A percentile compares a stretch with the other conserved stretches of the same genome.
phyloP scores from a whole-genome alignment of 2,329 filamentous ascomycete genomes.

The Diaporthe capsici region DNA sequence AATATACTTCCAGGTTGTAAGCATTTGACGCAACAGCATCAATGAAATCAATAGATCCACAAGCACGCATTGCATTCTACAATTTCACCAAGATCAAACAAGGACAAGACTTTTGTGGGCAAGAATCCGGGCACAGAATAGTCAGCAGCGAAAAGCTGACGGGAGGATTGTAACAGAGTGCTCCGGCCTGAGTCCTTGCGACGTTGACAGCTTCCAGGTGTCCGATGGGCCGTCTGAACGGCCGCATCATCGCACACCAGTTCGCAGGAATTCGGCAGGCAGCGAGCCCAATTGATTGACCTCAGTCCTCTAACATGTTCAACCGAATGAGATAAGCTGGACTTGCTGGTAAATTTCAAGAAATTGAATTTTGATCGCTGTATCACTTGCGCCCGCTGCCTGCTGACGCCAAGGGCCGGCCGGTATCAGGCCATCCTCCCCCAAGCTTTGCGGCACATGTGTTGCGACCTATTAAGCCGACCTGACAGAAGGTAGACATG shows the following conservation, averaged over 20 bases:
- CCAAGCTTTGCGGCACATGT: slow-evolving; percentile 15
- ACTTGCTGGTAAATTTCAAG: neutral
- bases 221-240: neutral
- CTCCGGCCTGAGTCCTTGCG: neutral
- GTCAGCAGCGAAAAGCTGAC: neutral
- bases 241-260: neutral
- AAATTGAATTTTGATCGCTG: slow-evolving; percentile 5
- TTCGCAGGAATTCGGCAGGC: neutral
- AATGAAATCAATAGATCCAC: neutral
- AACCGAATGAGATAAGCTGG: neutral
- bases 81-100: no score
- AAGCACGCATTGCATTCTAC: neutral
- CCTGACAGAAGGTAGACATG: neutral
- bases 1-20: neutral
- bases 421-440: slow-evolving; percentile 5
- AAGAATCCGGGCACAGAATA: no score
- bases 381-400: slow-evolving; percentile 14
- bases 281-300: neutral
- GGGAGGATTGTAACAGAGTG: neutral
- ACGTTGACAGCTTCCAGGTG: neutral
- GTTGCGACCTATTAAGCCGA: neutral
- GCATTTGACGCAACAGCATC: neutral
- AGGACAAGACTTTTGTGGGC: neutral
- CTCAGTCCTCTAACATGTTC: no score
- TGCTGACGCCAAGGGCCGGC: slow-evolving; percentile 25